A percentile compares a stretch with the other conserved stretches of the same genome.
phyloP scores from a whole-genome alignment of 805 yeast species.

The Barnettozyma siamensis region DNA sequence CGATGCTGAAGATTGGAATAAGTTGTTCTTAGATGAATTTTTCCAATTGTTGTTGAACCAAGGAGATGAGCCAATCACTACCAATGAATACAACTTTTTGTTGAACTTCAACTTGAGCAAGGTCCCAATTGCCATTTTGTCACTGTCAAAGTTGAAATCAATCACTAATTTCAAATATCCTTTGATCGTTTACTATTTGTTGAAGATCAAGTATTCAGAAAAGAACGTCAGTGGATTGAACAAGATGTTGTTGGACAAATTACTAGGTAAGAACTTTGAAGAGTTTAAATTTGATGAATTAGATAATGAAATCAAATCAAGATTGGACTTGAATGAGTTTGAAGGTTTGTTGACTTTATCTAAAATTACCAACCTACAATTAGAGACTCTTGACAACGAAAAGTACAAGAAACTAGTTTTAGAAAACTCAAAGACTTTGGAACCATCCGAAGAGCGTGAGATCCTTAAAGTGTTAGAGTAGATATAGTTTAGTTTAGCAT shows the following conservation, averaged over 20 bases:
- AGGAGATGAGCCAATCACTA: conserved; percentile 34
- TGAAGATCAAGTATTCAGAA: conserved; percentile 15
- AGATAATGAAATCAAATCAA: conserved; percentile 11
- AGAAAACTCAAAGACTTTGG: conserved; percentile 9
- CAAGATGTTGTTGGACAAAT: conserved; percentile 21
- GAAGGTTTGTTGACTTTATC: conserved; percentile 15
- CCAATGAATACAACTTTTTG: conserved; percentile 22
- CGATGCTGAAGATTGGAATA: conserved; percentile 35
- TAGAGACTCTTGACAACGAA: conserved; percentile 16
- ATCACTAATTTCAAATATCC: conserved; percentile 17
- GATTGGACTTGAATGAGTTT: conserved; percentile 8
- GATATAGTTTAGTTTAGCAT: neutral
- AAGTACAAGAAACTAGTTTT: conserved; percentile 12
- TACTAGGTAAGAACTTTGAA: conserved; percentile 21
- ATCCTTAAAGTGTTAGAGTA: conserved; percentile 8
- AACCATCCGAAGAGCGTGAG: conserved; percentile 18
- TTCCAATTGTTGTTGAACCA: conserved; percentile 35
- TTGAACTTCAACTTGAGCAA: conserved; percentile 21
- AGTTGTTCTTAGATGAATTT: conserved; percentile 38
- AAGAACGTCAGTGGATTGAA: conserved; percentile 16
- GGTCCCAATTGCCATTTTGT: conserved; percentile 20
- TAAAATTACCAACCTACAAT: conserved; percentile 13
- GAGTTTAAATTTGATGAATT: conserved; percentile 14
- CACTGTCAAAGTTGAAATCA: conserved; percentile 18
- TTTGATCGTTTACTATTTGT: conserved; percentile 15